These are phyloP conservation scores for Monosporascus sp. DNA, from an alignment of 2,329 filamentous ascomycete species.

Conservation along the genomic window DNA sequence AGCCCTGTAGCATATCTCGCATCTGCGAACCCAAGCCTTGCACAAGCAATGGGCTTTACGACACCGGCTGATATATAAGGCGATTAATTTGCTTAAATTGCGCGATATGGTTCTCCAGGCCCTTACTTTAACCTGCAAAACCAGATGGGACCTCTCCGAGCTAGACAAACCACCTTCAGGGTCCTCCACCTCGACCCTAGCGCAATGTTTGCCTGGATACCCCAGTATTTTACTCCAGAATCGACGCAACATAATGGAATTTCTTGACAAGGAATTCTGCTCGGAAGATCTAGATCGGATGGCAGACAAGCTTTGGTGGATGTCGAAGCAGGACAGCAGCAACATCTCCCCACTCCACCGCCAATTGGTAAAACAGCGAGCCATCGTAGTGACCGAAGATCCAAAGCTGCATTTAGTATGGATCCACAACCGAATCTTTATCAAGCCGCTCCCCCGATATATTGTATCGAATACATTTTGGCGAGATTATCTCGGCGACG, in stretches of 20 bases:
- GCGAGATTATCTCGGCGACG: conserved; percentile 9
- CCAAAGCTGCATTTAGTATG: conserved; percentile 30
- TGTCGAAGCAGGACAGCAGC: conserved; percentile 8
- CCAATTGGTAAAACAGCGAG: conserved; percentile 21
- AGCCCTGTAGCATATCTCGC: neutral
- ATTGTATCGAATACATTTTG: conserved; percentile 23
- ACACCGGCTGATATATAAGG: too few relatives aligned
- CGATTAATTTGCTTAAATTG: too few relatives aligned
- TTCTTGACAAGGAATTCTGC: conserved; percentile 6
- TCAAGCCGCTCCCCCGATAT: conserved; percentile 28
- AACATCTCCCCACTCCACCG: conserved; percentile 23
- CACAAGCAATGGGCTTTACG: too few relatives aligned
- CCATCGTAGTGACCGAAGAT: conserved; percentile 28
- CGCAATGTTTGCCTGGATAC: conserved; percentile 6
- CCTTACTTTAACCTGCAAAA: too few relatives aligned
- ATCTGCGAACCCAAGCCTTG: too few relatives aligned
- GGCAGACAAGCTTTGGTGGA: conserved; percentile 6
- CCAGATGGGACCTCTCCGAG: too few relatives aligned
- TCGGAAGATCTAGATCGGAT: conserved; percentile 7
- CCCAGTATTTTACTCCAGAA: conserved; percentile 4
- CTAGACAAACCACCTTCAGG: too few relatives aligned
- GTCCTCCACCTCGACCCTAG: neutral
- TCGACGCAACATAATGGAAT: neutral
- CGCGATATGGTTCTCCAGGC: too few relatives aligned
- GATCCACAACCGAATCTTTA: conserved; percentile 22